phyloP scores from a whole-genome alignment of 2,329 filamentous ascomycete genomes.

The Aspergillus sp. region DNA sequence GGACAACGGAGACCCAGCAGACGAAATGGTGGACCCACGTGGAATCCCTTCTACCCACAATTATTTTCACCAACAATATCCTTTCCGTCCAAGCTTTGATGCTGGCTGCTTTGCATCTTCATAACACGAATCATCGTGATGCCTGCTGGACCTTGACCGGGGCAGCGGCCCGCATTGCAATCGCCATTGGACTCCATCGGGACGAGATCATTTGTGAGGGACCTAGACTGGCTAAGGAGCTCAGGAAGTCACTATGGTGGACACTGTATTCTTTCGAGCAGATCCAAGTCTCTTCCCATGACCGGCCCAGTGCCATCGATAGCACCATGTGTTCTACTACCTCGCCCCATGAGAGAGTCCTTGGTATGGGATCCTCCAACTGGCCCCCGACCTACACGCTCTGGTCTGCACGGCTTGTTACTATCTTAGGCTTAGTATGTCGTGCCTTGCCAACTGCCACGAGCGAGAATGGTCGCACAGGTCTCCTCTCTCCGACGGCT shows the following conservation, averaged over 20 bases:
- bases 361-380: neutral
- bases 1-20: neutral
- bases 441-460: neutral
- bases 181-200: neutral
- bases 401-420: neutral
- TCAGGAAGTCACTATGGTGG: neutral
- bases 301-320: neutral
- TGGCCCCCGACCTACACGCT: neutral
- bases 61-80: neutral
- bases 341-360: neutral
- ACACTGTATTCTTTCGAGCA: neutral
- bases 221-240: neutral
- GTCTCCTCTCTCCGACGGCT: neutral
- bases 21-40: neutral
- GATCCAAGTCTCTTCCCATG: neutral
- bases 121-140: neutral
- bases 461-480: neutral
- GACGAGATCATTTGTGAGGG: neutral
- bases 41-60: neutral
- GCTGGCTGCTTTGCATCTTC: neutral
- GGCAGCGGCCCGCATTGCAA: neutral
- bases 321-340: neutral
- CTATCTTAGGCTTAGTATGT: neutral
- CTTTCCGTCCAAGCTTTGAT: neutral
- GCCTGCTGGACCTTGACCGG: neutral